These are phyloP conservation scores for Suillus discolor DNA, from an alignment of 768 basidiomycete species.

Conservation along the genomic window DNA sequence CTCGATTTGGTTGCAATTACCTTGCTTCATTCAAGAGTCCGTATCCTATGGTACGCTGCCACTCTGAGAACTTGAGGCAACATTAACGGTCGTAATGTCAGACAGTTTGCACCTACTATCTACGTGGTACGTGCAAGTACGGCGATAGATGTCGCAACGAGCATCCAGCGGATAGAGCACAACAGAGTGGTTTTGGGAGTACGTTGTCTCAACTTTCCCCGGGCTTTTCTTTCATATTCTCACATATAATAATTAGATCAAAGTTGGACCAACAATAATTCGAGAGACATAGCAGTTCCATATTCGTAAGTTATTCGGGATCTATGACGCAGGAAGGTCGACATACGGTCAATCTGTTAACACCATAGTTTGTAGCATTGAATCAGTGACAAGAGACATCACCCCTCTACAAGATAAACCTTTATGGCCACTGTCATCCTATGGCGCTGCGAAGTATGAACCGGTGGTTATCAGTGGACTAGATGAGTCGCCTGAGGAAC, in stretches of 20 bases:
- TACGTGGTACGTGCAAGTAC: constrained; percentile 67
- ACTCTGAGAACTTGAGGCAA: background rate
- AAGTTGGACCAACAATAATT: constrained; percentile 39
- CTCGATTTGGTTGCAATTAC: background rate
- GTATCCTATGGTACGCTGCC: constrained; percentile 1
- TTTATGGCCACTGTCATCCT: constrained; percentile 77
- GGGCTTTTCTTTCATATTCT: constrained; percentile 16
- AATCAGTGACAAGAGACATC: constrained; percentile 67
- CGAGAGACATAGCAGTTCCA: constrained; percentile 29
- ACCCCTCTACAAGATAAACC: constrained; percentile 66
- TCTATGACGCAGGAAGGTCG: constrained; percentile 5
- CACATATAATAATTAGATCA: constrained; percentile 34
- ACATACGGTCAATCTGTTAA: background rate
- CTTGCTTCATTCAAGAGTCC: background rate
- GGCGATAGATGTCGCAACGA: constrained; percentile 68
- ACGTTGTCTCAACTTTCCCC: constrained; percentile 28
- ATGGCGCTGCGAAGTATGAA: constrained; percentile 76
- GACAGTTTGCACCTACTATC: constrained; percentile 63
- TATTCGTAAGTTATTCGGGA: constrained; percentile 41
- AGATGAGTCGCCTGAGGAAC: constrained; percentile 80
- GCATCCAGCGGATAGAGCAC: constrained; percentile 47
- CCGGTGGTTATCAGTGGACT: constrained; percentile 62
- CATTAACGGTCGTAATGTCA: constrained; percentile 23
- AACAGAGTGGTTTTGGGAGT: constrained; percentile 52
- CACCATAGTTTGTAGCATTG: constrained; percentile 44